Base-by-base conservation (phyloP, 129 eudicot genomes). In the Deinandra increscens region DNA sequence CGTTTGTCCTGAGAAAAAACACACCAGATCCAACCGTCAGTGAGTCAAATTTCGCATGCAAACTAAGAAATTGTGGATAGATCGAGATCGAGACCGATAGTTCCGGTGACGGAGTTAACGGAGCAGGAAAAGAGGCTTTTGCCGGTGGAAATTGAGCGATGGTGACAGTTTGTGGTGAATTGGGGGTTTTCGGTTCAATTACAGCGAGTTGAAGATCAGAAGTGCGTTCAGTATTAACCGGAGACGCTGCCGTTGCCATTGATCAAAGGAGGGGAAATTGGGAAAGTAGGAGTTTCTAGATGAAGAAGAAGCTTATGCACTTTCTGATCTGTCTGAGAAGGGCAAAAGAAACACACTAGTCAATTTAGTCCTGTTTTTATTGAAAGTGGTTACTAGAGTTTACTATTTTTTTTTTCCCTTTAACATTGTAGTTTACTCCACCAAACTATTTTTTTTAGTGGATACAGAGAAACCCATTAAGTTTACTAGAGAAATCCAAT, bases 1-100 rank as follows among this genome's bases (percentile, higher is more conserved):
- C 85, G 64, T 56, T 83, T 83, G 61, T 61, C 82, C 96, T 85
- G 75, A 17, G 60, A 79, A 15, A 15, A 36, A 34, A 67, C 64
- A 6, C 31, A 80, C 43, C 87, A 76, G 88, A 85, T 85, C 88
- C 62, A 79, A 72, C 43, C 46, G 48, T 65, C 33, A 55, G 62
- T 17, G 20, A 23, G 20, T 8, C 78, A 49, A 19, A 55, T 5
- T 29, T 9, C 20, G 37, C 23, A 53, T 15, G 5, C 2, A 75
- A 70, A 17, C 0, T 6, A 17, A 46, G 13, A 39, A 12, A 31
- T 20, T 44, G 29, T 9, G 56, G 64, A 34, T 37, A 71, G 60
- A 60, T 50, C 43, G 45, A 71, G 60, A 60, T 50, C 43, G 53
- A 51, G 33, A 72, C 58, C 81, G 50, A 46, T 22, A 64, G 62